Conservation (phyloP, 2,329 filamentous ascomycete species). For the Sclerotinia glacialis region DNA sequence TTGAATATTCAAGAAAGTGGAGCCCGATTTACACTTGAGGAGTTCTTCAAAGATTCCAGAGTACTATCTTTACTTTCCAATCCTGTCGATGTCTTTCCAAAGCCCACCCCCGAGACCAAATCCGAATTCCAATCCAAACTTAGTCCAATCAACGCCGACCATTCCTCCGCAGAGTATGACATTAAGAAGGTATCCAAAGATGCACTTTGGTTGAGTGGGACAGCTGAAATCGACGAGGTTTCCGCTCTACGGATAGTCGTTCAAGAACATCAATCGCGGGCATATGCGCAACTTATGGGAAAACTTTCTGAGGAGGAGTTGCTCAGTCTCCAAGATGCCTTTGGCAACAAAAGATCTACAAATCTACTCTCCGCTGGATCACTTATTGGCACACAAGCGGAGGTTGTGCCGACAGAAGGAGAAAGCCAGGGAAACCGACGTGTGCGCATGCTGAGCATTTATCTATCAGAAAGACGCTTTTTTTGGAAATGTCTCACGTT, state of each 20-base stretch:
- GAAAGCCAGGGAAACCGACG: slow-evolving; percentile 60
- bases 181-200: slow-evolving; percentile 81
- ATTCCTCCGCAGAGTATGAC: slow-evolving; percentile 66
- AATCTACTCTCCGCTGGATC: slow-evolving; percentile 50
- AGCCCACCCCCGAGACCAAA: slow-evolving; percentile 61
- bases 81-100: slow-evolving; percentile 65
- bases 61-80: slow-evolving; percentile 66
- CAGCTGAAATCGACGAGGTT: slow-evolving; percentile 74
- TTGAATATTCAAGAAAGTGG: slow-evolving; percentile 56
- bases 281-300: slow-evolving; percentile 68
- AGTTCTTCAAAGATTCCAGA: slow-evolving; percentile 69
- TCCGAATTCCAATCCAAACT: slow-evolving; percentile 78
- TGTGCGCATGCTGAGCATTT: slow-evolving; percentile 66
- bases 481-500: slow-evolving; percentile 55
- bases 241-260: slow-evolving; percentile 76
- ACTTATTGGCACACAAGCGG: slow-evolving; percentile 40
- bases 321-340: slow-evolving; percentile 70
- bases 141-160: slow-evolving; percentile 78
- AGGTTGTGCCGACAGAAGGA: slow-evolving; percentile 56
- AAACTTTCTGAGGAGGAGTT: slow-evolving; percentile 76
- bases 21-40: slow-evolving; percentile 53
- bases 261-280: slow-evolving; percentile 78
- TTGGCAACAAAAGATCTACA: slow-evolving; percentile 61
- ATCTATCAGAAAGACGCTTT: slow-evolving; percentile 68
- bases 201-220: slow-evolving; percentile 79